Evolutionary conservation across 225 moss, liverwort and hornwort species (phyloP).

Genomic region (Asterella californica): DNA sequence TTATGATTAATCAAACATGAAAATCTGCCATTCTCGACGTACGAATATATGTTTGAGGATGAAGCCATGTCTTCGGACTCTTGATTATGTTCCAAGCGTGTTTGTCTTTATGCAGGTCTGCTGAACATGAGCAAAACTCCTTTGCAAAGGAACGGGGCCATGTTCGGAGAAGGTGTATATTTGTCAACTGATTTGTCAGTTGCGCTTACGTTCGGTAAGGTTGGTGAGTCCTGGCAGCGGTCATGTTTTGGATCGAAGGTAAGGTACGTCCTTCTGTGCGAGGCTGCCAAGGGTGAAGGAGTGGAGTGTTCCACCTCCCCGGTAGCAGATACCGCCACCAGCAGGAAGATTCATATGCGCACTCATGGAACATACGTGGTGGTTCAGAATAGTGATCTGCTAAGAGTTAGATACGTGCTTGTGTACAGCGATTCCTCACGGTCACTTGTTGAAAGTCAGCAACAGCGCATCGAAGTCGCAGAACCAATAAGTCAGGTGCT

Average conservation of each 20-base stretch:
- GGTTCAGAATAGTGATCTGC: constrained; percentile 51
- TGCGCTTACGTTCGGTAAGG: constrained; percentile 50
- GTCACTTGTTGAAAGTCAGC: neutral
- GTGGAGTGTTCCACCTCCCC: constrained; percentile 25
- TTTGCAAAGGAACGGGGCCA: constrained; percentile 53
- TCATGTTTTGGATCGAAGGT: constrained; percentile 52
- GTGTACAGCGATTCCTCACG: constrained; percentile 38
- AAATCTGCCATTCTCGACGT: too few relatives aligned
- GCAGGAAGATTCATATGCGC: constrained; percentile 5
- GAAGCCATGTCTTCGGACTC: neutral
- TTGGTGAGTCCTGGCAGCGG: constrained; percentile 52
- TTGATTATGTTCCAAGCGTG: neutral
- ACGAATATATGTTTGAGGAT: too few relatives aligned
- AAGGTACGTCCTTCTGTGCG: constrained; percentile 52
- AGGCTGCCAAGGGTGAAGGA: constrained; percentile 45
- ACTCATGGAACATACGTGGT: constrained; percentile 42
- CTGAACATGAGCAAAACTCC: constrained; percentile 57
- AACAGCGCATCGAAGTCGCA: constrained; percentile 5
- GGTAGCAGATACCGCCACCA: neutral
- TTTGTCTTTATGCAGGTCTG: constrained; percentile 33
- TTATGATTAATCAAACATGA: too few relatives aligned
- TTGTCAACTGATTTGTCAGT: constrained; percentile 54
- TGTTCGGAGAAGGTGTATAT: constrained; percentile 57
- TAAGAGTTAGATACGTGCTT: constrained; percentile 51
- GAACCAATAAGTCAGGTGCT: neutral